phyloP scores from a whole-genome alignment of 1,284 basidiomycete species.

The Marasmius fiardii region DNA sequence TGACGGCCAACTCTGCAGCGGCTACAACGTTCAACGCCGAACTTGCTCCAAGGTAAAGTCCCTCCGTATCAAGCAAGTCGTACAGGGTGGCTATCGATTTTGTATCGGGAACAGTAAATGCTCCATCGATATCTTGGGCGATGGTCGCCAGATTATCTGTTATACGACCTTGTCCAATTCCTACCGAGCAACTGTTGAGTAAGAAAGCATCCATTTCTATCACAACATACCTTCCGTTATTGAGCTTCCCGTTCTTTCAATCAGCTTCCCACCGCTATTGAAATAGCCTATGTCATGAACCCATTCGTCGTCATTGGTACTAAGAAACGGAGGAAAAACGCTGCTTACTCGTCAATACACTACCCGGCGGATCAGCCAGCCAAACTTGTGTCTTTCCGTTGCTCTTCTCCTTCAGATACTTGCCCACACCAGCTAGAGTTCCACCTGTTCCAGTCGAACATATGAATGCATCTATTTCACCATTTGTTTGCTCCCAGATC shows the following conservation, averaged over 20 bases:
- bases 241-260: conserved; percentile 82
- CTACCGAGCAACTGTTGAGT: conserved; percentile 35
- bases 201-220: conserved; percentile 9
- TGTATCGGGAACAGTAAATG: conserved; percentile 85
- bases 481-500: conserved; percentile 90
- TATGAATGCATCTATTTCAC: conserved; percentile 85
- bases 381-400: conserved; percentile 83
- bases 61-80: conserved; percentile 88
- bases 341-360: conserved; percentile 71
- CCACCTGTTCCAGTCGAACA: conserved; percentile 96
- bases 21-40: conserved; percentile 96
- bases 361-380: conserved; percentile 96
- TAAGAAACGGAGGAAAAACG: not conserved
- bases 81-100: conserved; percentile 95
- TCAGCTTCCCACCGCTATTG: conserved; percentile 76
- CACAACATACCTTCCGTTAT: conserved; percentile 86
- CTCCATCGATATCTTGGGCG: conserved; percentile 76
- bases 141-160: conserved; percentile 93
- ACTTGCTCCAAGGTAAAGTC: conserved; percentile 95
- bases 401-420: conserved; percentile 84
- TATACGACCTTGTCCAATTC: conserved; percentile 96
- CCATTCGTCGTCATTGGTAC: not conserved
- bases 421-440: conserved; percentile 88
- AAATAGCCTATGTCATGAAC: conserved; percentile 48
- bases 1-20: conserved; percentile 84